Base-by-base conservation (phyloP, 1,284 basidiomycete species). In the Irpex rosettiformis region DNA sequence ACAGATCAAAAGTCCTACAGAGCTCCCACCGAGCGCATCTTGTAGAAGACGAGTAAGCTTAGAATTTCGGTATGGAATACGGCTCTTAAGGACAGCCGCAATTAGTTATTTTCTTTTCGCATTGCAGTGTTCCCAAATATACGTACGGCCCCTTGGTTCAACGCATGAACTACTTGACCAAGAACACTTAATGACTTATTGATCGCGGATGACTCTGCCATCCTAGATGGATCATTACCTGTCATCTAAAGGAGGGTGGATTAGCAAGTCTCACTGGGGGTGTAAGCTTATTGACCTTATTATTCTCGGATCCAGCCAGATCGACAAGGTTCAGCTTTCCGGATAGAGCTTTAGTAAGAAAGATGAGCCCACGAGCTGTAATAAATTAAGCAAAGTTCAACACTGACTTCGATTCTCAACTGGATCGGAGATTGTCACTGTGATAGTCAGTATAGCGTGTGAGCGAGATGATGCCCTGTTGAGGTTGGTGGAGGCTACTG, bases 281-380 rank as follows among this genome's bases (percentile, higher is more conserved):
- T 49, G 40, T 21, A 57, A 37, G 18, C 37, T 16, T 21, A 47
- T 47, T 6, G 43, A 84, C 85, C 71, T 92, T 94, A 70, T 93
- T 94, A 67, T 93, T 93, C 74, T 94, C 92, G 0, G 89, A 91
- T 10, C 92, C 93, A 11, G 93, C 92, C 16, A 94, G 79, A 72
- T 94, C 92, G 10, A 93, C 89, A 2, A 94, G 79, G 63, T 92
- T 91, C 61, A 94, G 85, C 70, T 90, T 92, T 3, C 91, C 90
- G 0, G 78, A 80, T 49, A 85, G 70, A 48, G 79, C 84, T 86
- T 25, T 21, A 7, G 11, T 3, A 6, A 11, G 7, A 53, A 18
- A 21, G 29, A 3, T 48, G 10, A 37, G 33, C 13, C n/a, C 2
- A 56, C 1, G 16, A 29, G n/a, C n/a, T n/a, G n/a, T n/a, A n/a